These are phyloP conservation scores for Streptanthus diversifolius DNA, from an alignment of 345 rosid genomes.

Conservation along the genomic window DNA sequence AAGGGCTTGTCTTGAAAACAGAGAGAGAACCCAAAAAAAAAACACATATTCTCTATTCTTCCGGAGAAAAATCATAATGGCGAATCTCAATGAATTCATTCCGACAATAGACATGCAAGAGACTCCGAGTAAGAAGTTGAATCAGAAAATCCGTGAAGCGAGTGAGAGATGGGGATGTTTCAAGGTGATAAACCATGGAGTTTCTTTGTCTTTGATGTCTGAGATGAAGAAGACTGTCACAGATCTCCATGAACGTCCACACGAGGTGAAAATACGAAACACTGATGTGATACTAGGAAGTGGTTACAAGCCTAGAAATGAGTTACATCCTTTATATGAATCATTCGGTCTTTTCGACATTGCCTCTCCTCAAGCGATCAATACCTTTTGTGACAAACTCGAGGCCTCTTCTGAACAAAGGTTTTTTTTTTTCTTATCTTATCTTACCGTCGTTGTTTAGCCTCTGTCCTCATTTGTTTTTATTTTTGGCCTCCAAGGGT, in stretches of 20 bases:
- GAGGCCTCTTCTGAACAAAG: slow-evolving; percentile 62
- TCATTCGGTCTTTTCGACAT: slow-evolving; percentile 70
- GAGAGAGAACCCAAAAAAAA: neutral
- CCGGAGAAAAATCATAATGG: slow-evolving; percentile 1
- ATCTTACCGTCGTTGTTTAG: neutral
- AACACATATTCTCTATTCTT: neutral
- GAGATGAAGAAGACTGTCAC: slow-evolving; percentile 62
- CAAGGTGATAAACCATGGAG: slow-evolving; percentile 56
- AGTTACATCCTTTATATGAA: slow-evolving; percentile 62
- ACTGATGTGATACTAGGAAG: slow-evolving; percentile 53
- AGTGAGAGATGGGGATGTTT: slow-evolving; percentile 78
- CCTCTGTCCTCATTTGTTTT: neutral
- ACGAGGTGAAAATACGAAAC: slow-evolving; percentile 52
- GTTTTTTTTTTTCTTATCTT: slow-evolving; percentile 20
- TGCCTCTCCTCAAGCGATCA: slow-evolving; percentile 52
- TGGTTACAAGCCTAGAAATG: slow-evolving; percentile 54
- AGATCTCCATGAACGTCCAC: slow-evolving; percentile 59
- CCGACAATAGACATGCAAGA: slow-evolving; percentile 52
- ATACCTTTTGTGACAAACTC: slow-evolving; percentile 54
- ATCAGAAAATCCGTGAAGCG: slow-evolving; percentile 44
- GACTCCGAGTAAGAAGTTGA: slow-evolving; percentile 28
- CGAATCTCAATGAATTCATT: slow-evolving; percentile 9
- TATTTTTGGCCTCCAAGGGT: neutral
- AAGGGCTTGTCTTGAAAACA: neutral
- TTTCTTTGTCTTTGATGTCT: slow-evolving; percentile 42